phyloP scores from a whole-genome alignment of 192 early-diverging fungal species.

The Coemansia sp. region DNA sequence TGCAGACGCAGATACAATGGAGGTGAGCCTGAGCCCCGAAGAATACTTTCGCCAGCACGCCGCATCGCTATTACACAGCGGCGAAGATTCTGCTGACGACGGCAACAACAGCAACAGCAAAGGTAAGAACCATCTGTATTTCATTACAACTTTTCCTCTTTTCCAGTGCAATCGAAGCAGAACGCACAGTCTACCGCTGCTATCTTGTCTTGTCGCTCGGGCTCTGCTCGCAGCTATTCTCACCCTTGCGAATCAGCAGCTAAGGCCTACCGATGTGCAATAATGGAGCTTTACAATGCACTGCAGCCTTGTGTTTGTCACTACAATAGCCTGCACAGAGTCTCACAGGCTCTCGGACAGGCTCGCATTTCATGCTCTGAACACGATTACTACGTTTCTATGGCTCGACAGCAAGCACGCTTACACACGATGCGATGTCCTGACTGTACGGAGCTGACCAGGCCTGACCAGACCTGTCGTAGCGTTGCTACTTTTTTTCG shows the following conservation, averaged over 20 bases:
- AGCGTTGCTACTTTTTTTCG: not conserved
- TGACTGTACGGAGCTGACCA: no score
- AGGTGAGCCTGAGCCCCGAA: conserved; percentile 49
- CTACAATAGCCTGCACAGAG: not conserved
- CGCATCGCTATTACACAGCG: conserved; percentile 36
- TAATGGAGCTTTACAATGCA: not conserved
- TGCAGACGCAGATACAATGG: conserved; percentile 1
- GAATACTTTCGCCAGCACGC: conserved; percentile 53
- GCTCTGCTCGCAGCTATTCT: not conserved
- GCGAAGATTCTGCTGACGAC: conserved; percentile 29
- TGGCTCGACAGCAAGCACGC: no score
- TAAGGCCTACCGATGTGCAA: not conserved
- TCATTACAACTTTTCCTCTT: not conserved
- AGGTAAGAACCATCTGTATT: conserved; percentile 5
- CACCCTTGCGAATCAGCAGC: not conserved
- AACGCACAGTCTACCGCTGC: not conserved
- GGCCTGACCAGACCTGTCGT: not conserved
- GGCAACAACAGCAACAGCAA: conserved; percentile 21
- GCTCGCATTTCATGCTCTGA: not conserved
- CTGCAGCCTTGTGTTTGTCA: not conserved
- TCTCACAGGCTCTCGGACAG: not conserved
- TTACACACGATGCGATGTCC: no score
- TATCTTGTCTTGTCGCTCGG: not conserved
- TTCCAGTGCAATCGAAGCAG: conserved; percentile 1
- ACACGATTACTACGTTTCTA: no score